A percentile compares a stretch with the other conserved stretches of the same genome.
Evolutionary conservation across 306 rosid species (phyloP).

Genomic region (Luffa acutangula): DNA sequence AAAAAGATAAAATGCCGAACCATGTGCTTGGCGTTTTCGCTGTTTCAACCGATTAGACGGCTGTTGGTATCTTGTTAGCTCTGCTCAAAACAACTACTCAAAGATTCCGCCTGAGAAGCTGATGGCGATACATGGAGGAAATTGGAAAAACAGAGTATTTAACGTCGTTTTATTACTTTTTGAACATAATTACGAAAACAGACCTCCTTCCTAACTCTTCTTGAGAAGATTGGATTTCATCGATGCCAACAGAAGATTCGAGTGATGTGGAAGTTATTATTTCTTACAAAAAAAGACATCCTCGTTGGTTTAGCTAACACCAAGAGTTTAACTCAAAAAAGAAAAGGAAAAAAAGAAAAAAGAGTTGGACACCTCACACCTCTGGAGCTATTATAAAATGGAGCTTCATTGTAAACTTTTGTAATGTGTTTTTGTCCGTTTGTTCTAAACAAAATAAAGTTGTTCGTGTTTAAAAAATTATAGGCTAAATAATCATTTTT

Average conservation of each 20-base stretch:
- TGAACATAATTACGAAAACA: neutral
- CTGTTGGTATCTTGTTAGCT: neutral
- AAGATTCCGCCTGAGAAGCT: constrained; percentile 11
- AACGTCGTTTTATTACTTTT: neutral
- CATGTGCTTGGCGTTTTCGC: neutral
- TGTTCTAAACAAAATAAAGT: neutral
- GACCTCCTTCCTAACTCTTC: neutral
- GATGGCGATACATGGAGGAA: neutral
- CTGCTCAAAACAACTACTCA: too few relatives aligned
- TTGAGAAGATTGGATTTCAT: neutral
- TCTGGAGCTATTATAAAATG: neutral
- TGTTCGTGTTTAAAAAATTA: too few relatives aligned
- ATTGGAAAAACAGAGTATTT: neutral
- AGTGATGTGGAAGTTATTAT: neutral
- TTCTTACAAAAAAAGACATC: neutral
- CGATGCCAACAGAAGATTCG: neutral
- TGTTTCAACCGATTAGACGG: neutral
- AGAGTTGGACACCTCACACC: neutral
- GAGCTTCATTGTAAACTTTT: neutral
- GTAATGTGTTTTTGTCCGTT: neutral
- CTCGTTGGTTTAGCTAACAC: neutral
- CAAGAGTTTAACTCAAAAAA: neutral
- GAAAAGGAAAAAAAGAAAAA: too few relatives aligned
- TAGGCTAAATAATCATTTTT: too few relatives aligned
- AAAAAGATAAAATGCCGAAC: neutral